Percentiles rank a stretch among this genome's conserved stretches.
phyloP scores from a whole-genome alignment of 257 asterid species.

The Jacaranda copaia region DNA sequence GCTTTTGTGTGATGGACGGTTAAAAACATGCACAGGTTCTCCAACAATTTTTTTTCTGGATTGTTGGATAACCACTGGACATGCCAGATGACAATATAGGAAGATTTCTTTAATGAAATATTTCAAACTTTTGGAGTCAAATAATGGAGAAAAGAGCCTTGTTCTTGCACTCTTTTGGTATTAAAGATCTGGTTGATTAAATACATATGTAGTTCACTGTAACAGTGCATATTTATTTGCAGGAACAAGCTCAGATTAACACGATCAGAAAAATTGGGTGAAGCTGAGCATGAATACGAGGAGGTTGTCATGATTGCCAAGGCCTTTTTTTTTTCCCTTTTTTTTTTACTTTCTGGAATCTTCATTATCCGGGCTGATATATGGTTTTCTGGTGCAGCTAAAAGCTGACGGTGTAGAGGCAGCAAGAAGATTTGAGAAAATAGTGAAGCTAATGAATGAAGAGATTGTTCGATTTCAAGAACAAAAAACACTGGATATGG shows the following conservation, averaged over 20 bases:
- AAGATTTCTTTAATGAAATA: conserved; percentile 1
- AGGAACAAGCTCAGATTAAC: conserved; percentile 90
- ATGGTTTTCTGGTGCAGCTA: conserved; percentile 48
- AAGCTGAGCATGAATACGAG: conserved; percentile 91
- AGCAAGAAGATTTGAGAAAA: conserved; percentile 69
- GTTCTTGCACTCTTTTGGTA: conserved; percentile 22
- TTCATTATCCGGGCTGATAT: conserved; percentile 18
- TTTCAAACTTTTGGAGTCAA: background rate
- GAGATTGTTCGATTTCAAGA: conserved; percentile 91
- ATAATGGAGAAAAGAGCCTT: background rate
- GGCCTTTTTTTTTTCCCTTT: background rate
- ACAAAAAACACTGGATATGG: conserved; percentile 87
- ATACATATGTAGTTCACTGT: background rate
- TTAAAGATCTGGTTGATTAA: background rate
- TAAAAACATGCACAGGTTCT: background rate
- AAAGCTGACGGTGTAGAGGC: conserved; percentile 84
- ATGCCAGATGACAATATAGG: background rate
- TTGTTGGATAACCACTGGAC: conserved; percentile 1
- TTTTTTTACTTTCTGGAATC: conserved; percentile 13
- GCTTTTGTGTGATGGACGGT: no score
- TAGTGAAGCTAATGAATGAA: conserved; percentile 82
- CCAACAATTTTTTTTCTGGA: background rate
- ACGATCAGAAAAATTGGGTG: conserved; percentile 81
- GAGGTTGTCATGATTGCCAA: conserved; percentile 54
- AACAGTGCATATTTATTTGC: conserved; percentile 40